These are phyloP conservation scores for Arctium minus DNA, from an alignment of 129 eudicot species.

Conservation along the genomic window DNA sequence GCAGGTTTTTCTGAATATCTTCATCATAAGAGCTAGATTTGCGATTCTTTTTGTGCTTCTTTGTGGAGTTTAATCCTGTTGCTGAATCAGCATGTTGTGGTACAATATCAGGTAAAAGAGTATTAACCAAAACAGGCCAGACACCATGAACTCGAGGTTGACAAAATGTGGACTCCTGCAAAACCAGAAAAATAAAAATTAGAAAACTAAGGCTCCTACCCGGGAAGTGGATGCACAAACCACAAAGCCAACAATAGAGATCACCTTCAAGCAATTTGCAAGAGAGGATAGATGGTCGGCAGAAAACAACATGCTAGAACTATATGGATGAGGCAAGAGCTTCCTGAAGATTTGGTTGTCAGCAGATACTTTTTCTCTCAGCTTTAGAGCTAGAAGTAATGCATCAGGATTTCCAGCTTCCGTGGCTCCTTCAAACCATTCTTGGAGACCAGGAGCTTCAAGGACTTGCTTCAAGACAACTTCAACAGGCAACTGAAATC, in stretches of 20 bases:
- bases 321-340: constrained; percentile 75
- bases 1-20: constrained; percentile 61
- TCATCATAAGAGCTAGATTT: constrained; percentile 62
- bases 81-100: constrained; percentile 49
- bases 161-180: constrained; percentile 95
- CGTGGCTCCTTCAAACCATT: constrained; percentile 87
- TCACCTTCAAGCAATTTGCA: constrained; percentile 81
- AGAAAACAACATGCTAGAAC: constrained; percentile 50
- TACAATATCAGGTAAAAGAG: constrained; percentile 55
- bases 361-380: constrained; percentile 52
- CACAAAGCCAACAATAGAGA: not conserved
- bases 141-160: constrained; percentile 93
- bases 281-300: constrained; percentile 57
- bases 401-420: constrained; percentile 93
- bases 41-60: constrained; percentile 81
- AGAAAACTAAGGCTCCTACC: not conserved
- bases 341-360: constrained; percentile 58
- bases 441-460: constrained; percentile 79
- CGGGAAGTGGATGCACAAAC: not conserved
- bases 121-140: constrained; percentile 67
- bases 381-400: constrained; percentile 72
- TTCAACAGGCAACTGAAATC: constrained; percentile 71
- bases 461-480: constrained; percentile 55
- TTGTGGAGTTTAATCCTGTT: constrained; percentile 47
- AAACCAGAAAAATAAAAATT: constrained; percentile 1